Percentiles rank a stretch among this genome's conserved stretches.
Evolutionary conservation across 176 grass and related monocot genomes (phyloP).

Genomic region (Otatea glauca): DNA sequence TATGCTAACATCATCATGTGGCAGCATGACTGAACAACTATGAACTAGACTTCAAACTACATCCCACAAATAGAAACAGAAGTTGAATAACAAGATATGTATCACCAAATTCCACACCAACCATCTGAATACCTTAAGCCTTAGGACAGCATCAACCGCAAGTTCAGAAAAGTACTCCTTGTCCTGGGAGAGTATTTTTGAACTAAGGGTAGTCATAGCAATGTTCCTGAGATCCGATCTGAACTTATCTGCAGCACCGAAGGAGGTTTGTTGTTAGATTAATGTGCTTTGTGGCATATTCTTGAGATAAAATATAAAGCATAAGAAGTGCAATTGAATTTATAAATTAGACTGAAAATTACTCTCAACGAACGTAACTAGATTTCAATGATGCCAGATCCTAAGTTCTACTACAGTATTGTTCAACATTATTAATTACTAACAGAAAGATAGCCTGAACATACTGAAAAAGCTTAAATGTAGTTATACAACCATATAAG

Average conservation of each 20-base stretch:
- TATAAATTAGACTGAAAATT: neutral
- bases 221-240: conserved; percentile 94
- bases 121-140: conserved; percentile 75
- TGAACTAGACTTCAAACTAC: neutral
- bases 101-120: neutral
- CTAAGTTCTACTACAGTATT: neutral
- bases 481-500: neutral
- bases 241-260: conserved; percentile 76
- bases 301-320: neutral
- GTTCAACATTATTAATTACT: neutral
- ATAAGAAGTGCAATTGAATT: neutral
- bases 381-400: neutral
- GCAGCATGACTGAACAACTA: neutral
- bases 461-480: neutral
- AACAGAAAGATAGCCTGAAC: neutral
- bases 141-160: conserved; percentile 92
- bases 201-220: conserved; percentile 94
- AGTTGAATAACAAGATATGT: neutral
- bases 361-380: neutral
- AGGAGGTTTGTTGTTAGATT: conserved; percentile 10
- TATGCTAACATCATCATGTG: neutral
- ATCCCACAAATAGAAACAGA: neutral
- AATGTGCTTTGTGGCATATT: neutral
- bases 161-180: conserved; percentile 95
- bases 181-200: conserved; percentile 96